Evolutionary conservation across 2,329 filamentous ascomycete species (phyloP), one percentile per base, ranked within the genome.

Genomic region (Colletotrichum lentis): DNA sequence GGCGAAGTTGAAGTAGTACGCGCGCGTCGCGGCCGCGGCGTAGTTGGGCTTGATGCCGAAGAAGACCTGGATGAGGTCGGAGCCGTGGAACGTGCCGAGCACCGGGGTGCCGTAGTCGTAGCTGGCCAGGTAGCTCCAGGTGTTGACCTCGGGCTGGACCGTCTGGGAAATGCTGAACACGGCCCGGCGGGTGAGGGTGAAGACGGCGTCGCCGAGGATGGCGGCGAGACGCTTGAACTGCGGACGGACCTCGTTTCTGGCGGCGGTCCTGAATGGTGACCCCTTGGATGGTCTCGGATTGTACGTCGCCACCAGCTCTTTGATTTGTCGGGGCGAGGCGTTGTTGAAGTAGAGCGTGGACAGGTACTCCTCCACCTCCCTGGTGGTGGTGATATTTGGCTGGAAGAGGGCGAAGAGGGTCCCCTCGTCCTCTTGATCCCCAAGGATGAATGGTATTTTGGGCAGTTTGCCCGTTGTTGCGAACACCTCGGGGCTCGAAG

Each of bases 351-450:
- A 81, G 84, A 31, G 75, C 77, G 6, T 90, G 79, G 0, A 90
- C 76, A 2, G 76, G 72, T 91, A 91, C 3, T 80, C 76, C 10
- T 67, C 67, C 0, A 91, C 66, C 1, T 88, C 76, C 0, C 76
- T 77, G 0, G 80, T 85, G 1, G 83, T 88, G 12, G 83, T 87
- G 49, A 91, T 79, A 72, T 90, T 89, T 20, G 76, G 72, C 49
- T 87, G 86, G 71, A 85, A 83, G n/a, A 90, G 80, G 3, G 86
- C 81, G 74, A 91, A 90, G 3, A 91, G 75, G 0, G 88, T 89
- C 5, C 88, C 88, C 74, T 91, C 89, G 73, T 91, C 88, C 79
- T 90, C 87, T 75, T 88, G 85, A 72, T 88, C 82, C 43, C 89
- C 88, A 20, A 87, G 78, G 62, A 91, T 90, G 73, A 90, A 84